Base-by-base conservation (phyloP, 768 basidiomycete genomes). In the Leucosporidium scottii region DNA sequence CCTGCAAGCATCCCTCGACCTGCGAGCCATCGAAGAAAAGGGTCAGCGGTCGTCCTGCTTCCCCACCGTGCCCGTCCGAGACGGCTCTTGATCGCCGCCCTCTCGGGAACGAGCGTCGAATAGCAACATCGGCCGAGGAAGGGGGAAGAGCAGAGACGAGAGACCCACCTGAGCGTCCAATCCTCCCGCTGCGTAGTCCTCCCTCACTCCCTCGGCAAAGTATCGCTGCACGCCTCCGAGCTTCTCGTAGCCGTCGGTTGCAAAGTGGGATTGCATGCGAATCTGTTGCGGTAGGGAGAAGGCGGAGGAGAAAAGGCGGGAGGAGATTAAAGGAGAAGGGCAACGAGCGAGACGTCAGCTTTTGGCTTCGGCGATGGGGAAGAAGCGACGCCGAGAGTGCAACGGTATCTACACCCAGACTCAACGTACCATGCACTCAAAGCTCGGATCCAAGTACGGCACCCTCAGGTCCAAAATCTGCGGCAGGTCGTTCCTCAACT, bases 371-470 rank as follows among this genome's bases (percentile, higher is more conserved):
- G n/a, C n/a, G n/a, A n/a, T n/a, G n/a, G n/a, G n/a, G n/a, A n/a
- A n/a, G n/a, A n/a, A n/a, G n/a, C n/a, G n/a, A n/a, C n/a, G n/a
- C n/a, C n/a, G n/a, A n/a, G n/a, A n/a, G n/a, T n/a, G n/a, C n/a
- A n/a, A n/a, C n/a, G n/a, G n/a, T n/a, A n/a, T n/a, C n/a, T n/a
- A n/a, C n/a, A n/a, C n/a, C n/a, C n/a, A n/a, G n/a, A n/a, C n/a
- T 9, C 60, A 9, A 59, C 67, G 44, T 71, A 93, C 92, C 94
- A 98, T 98, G 56, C 94, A 91, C 80, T 98, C 96, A 77, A 98
- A 98, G 73, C 90, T 93, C 7, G 96, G 96, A 78, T 98, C 96
- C 71, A 98, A 93, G 82, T 91, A 99, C 0, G 96, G 96, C 30
- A 99, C 89, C 49, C 96, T 90, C 25, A 97, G 85, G 75, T 97